Evolutionary conservation across 371 early-diverging fungal genomes (phyloP).

Genomic region (Cokeromyces recurvatus): DNA sequence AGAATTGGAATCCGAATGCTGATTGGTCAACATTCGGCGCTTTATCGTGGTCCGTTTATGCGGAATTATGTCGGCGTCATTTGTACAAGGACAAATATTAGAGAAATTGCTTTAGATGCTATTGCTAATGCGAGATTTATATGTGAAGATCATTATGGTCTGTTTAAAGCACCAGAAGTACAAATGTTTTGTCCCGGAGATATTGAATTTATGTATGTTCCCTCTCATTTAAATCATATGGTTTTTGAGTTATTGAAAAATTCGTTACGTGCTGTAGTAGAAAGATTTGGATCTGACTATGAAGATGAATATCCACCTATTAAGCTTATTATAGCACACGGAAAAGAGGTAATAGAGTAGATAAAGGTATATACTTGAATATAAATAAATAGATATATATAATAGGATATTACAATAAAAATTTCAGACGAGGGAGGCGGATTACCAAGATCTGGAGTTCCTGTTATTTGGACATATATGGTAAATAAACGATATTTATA

Average conservation of each 20-base stretch:
- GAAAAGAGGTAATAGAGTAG: conserved; percentile 66
- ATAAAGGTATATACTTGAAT: neutral
- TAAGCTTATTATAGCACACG: conserved; percentile 90
- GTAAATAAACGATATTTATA: conserved; percentile 25
- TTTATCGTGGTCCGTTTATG: conserved; percentile 60
- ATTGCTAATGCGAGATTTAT: conserved; percentile 93
- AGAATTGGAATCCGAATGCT: conserved; percentile 97
- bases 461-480: conserved; percentile 96
- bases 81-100: conserved; percentile 84
- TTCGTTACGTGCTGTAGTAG: conserved; percentile 93
- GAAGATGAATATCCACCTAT: conserved; percentile 89
- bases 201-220: conserved; percentile 96
- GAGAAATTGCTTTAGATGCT: conserved; percentile 82
- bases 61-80: conserved; percentile 93
- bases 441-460: conserved; percentile 87
- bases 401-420: conserved; percentile 90
- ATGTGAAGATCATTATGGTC: conserved; percentile 91
- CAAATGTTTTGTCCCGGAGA: conserved; percentile 77
- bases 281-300: conserved; percentile 80
- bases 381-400: neutral
- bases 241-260: conserved; percentile 97
- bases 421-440: conserved; percentile 98
- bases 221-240: conserved; percentile 96
- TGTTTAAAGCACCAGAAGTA: conserved; percentile 81
- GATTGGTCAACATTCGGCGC: conserved; percentile 77